These are phyloP conservation scores for Eucalyptus grandis DNA, from an alignment of 345 rosid genomes.

Conservation along the genomic window DNA sequence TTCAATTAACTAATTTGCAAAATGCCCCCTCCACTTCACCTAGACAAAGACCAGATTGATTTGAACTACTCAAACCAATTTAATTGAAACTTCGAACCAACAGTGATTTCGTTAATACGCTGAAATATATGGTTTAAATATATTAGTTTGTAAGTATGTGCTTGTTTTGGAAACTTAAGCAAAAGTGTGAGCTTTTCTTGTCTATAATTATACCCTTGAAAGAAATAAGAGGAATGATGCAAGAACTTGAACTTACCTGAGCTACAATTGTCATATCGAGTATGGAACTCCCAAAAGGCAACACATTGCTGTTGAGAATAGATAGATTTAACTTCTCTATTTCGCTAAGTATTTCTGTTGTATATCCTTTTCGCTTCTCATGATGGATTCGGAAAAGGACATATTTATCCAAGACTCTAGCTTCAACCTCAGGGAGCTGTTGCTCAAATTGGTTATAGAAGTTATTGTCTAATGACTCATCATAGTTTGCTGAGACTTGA, in stretches of 20 bases:
- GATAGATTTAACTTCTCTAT: conserved; percentile 36
- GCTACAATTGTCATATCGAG: conserved; percentile 57
- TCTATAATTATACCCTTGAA: background rate
- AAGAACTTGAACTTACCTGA: conserved; percentile 23
- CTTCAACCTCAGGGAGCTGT: conserved; percentile 56
- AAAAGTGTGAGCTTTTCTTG: background rate
- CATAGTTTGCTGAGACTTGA: conserved; percentile 18
- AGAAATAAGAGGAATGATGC: background rate
- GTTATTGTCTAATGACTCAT: conserved; percentile 17
- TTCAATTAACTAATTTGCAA: background rate
- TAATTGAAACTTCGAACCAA: background rate
- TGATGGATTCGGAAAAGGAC: conserved; percentile 57
- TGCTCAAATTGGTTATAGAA: conserved; percentile 2
- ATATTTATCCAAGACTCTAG: conserved; percentile 33
- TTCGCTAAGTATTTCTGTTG: conserved; percentile 22
- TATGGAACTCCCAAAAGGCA: conserved; percentile 53
- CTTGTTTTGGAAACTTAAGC: background rate
- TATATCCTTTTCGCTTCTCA: conserved; percentile 33
- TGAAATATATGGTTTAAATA: background rate
- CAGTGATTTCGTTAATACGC: background rate
- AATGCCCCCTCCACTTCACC: background rate
- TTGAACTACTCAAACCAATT: background rate
- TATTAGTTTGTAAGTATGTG: background rate
- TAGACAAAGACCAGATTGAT: background rate
- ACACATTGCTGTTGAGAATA: conserved; percentile 19